Conservation (phyloP, 2,329 filamentous ascomycete genomes). For the Aureobasidium lini region DNA sequence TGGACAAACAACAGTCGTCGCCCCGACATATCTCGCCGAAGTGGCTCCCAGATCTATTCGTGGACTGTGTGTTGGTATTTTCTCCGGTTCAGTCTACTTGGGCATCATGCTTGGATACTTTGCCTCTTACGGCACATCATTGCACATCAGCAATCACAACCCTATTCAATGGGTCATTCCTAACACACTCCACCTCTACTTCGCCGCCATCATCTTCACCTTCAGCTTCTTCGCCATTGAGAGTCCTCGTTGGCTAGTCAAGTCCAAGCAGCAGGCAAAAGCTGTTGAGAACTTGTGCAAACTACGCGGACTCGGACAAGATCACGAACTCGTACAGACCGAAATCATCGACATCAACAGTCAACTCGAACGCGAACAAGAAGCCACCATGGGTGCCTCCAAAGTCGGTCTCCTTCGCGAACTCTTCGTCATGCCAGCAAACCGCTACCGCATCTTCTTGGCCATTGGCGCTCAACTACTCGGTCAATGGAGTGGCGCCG, state of each 20-base stretch:
- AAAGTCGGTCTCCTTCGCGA: conserved; percentile 61
- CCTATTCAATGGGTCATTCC: conserved; percentile 54
- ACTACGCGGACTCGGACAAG: conserved; percentile 23
- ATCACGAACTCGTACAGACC: conserved; percentile 27
- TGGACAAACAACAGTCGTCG: conserved; percentile 50
- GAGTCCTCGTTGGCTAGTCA: conserved; percentile 28
- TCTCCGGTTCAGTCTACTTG: conserved; percentile 62
- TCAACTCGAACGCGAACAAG: conserved; percentile 62
- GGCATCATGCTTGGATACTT: conserved; percentile 56
- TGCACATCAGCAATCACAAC: conserved; percentile 40
- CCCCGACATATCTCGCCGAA: conserved; percentile 55
- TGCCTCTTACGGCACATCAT: conserved; percentile 49
- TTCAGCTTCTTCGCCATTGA: conserved; percentile 46
- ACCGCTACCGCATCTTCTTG: conserved; percentile 66
- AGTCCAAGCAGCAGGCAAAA: conserved; percentile 25
- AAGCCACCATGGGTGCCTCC: conserved; percentile 60
- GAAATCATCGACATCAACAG: conserved; percentile 59
- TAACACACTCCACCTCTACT: conserved; percentile 69
- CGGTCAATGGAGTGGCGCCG: conserved; percentile 58
- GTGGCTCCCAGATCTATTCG: conserved; percentile 25
- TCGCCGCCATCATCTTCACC: conserved; percentile 62
- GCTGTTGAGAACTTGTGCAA: conserved; percentile 24
- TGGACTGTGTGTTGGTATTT: conserved; percentile 65
- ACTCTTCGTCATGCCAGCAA: conserved; percentile 58
- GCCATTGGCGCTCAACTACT: conserved; percentile 62